Evolutionary conservation across 345 rosid species (phyloP).

Genomic region (Erucastrum elatum): DNA sequence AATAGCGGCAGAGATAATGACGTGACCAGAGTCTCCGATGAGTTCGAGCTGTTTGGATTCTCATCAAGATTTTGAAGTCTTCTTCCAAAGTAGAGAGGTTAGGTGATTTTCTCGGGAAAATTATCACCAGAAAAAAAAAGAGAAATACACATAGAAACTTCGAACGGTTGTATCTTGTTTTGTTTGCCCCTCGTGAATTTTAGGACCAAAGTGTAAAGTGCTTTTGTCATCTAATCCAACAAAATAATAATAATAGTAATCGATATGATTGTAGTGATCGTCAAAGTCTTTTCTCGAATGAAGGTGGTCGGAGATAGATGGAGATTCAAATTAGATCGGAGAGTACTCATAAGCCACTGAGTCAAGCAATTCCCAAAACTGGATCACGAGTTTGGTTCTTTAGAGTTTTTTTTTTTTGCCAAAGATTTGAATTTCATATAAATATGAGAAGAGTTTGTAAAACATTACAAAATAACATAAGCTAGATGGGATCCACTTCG

Average conservation of each 20-base stretch:
- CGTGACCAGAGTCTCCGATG: background rate
- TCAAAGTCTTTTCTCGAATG: too few species aligned
- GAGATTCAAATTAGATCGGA: conserved; percentile 70
- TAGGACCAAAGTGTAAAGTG: background rate
- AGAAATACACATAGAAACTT: background rate
- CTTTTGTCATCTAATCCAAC: background rate
- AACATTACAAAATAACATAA: too few species aligned
- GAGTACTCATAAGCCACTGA: conserved; percentile 43
- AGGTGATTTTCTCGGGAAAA: background rate
- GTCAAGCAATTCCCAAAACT: conserved; percentile 51
- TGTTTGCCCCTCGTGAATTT: background rate
- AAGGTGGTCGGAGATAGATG: conserved; percentile 49
- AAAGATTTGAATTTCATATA: too few species aligned
- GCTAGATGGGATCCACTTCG: too few species aligned
- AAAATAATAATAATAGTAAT: background rate
- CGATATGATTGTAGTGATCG: background rate
- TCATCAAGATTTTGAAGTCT: background rate
- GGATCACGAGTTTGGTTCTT: conserved; percentile 55
- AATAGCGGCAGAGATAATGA: background rate
- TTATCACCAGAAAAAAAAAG: background rate
- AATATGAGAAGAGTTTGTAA: too few species aligned
- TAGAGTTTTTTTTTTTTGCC: too few species aligned
- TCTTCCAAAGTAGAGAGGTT: background rate
- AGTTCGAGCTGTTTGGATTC: background rate
- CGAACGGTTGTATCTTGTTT: background rate